phyloP scores from a whole-genome alignment of 257 asterid genomes.

The Eustoma russellianum region DNA sequence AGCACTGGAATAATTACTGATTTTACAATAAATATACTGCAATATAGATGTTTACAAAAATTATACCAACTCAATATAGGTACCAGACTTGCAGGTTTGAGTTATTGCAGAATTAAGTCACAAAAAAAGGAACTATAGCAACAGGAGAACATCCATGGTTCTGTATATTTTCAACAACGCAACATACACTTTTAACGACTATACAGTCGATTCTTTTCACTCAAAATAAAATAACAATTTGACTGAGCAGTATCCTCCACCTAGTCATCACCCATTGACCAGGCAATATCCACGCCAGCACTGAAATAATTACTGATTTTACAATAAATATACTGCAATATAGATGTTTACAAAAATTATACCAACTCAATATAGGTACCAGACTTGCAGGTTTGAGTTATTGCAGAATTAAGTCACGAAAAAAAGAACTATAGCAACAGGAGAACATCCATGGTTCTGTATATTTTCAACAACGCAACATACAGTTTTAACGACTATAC shows the following conservation, averaged over 20 bases:
- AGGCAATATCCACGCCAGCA: constrained; percentile 77
- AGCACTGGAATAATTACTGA: constrained; percentile 64
- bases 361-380: background rate
- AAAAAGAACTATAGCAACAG: background rate
- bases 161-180: no score
- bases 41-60: constrained; percentile 6
- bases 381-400: background rate
- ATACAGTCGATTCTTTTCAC: no score
- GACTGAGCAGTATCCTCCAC: no score
- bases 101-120: background rate
- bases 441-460: no score
- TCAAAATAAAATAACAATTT: no score
- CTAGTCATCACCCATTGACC: no score
- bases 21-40: constrained; percentile 80
- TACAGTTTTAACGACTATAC: no score
- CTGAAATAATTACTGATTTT: constrained; percentile 58
- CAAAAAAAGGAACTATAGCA: background rate
- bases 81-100: background rate
- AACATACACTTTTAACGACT: no score
- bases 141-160: no score
- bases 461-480: no score
- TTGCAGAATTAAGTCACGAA: background rate
- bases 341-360: constrained; percentile 1
- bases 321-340: constrained; percentile 74
- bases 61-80: background rate